These are phyloP conservation scores for Abelmoschus esculentus DNA, from an alignment of 345 rosid genomes.

Conservation along the genomic window DNA sequence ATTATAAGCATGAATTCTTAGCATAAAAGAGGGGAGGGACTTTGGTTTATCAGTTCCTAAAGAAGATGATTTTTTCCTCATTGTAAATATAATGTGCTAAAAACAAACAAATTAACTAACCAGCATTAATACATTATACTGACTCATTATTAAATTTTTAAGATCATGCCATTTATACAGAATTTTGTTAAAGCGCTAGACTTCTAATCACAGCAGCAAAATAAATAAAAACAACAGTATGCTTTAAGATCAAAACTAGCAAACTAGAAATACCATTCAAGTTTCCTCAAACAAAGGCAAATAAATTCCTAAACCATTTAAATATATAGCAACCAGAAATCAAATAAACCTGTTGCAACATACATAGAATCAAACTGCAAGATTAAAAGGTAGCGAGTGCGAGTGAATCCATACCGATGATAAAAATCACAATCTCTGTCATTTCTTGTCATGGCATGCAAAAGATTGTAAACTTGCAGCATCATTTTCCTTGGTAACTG, in stretches of 20 bases:
- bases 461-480: conserved; percentile 88
- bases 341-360: neutral
- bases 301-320: neutral
- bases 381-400: neutral
- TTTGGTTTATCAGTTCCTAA: neutral
- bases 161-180: neutral
- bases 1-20: neutral
- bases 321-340: conserved; percentile 7
- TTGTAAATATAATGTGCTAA: neutral
- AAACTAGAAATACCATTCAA: neutral
- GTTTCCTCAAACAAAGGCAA: neutral
- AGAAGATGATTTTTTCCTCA: neutral
- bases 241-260: neutral
- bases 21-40: neutral
- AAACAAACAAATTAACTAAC: neutral
- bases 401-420: conserved; percentile 62
- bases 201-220: neutral
- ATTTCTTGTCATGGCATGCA: conserved; percentile 87
- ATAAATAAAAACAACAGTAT: neutral
- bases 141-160: neutral
- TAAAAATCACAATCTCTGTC: conserved; percentile 95
- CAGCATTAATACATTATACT: neutral
- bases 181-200: neutral
- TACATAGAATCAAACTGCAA: neutral
- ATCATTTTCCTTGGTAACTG: conserved; percentile 98